Conservation (phyloP, 768 basidiomycete genomes). For the Calocybe gangraenosa region DNA sequence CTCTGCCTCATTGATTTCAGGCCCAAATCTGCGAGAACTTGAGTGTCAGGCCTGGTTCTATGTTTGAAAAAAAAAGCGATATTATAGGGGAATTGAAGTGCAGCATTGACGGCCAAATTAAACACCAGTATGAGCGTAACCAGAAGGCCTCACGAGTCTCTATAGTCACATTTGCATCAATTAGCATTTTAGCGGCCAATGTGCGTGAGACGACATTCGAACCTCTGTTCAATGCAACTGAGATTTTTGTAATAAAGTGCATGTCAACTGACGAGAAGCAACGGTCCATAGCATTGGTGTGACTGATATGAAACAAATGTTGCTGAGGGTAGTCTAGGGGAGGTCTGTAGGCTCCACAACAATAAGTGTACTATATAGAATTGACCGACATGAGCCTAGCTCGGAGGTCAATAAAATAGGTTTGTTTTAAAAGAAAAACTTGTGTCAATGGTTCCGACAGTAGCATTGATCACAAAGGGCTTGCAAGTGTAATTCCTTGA, state of each 20-base stretch:
- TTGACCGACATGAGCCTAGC: too few relatives aligned
- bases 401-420: too few relatives aligned
- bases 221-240: neutral
- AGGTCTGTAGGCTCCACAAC: too few relatives aligned
- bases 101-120: slow-evolving; percentile 12
- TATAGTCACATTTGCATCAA: slow-evolving; percentile 5
- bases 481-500: slow-evolving; percentile 4
- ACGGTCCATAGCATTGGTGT: slow-evolving; percentile 1
- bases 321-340: slow-evolving; percentile 4
- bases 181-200: neutral
- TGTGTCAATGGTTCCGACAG: slow-evolving; percentile 4
- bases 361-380: too few relatives aligned
- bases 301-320: slow-evolving; percentile 4
- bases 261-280: slow-evolving; percentile 11
- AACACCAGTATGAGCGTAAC: slow-evolving; percentile 9
- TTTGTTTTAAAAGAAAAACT: too few relatives aligned
- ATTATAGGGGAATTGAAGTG: too few relatives aligned
- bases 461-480: neutral
- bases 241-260: neutral
- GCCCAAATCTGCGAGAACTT: too few relatives aligned
- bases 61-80: too few relatives aligned
- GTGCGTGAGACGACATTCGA: slow-evolving; percentile 6
- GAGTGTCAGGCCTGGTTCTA: too few relatives aligned
- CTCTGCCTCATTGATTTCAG: too few relatives aligned
- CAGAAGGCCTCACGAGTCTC: slow-evolving; percentile 6